Conservation (phyloP, 129 eudicot genomes). For the Deinandra increscens region DNA sequence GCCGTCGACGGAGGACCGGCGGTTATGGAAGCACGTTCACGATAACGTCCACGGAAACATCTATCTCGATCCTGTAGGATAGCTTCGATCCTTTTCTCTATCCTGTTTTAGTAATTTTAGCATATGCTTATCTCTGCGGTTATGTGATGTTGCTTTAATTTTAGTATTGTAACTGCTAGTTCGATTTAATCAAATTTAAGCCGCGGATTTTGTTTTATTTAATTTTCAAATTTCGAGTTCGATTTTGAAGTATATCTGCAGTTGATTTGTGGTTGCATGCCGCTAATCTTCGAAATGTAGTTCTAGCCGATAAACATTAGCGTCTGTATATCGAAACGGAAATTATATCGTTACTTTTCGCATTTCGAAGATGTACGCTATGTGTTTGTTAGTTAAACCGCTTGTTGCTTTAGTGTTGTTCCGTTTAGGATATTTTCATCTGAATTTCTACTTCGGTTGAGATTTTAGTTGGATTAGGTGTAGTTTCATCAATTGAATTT, state of each 20-base stretch:
- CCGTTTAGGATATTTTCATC: slow-evolving; percentile 1
- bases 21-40: slow-evolving; percentile 66
- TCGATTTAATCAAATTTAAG: not conserved
- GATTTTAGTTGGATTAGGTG: not conserved
- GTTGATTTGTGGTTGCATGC: slow-evolving; percentile 13
- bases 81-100: slow-evolving; percentile 1
- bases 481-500: not conserved
- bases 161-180: not conserved
- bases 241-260: not conserved
- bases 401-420: slow-evolving; percentile 6
- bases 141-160: not conserved
- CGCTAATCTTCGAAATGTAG: slow-evolving; percentile 16
- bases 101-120: not conserved
- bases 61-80: slow-evolving; percentile 70
- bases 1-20: slow-evolving; percentile 45
- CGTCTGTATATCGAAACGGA: not conserved
- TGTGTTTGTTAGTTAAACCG: slow-evolving; percentile 9
- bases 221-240: not conserved
- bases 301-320: slow-evolving; percentile 4
- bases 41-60: slow-evolving; percentile 97
- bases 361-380: slow-evolving; percentile 4
- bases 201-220: not conserved
- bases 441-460: not conserved
- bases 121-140: slow-evolving; percentile 10
- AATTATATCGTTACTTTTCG: not conserved